These are phyloP conservation scores for Psidium guajava DNA, from an alignment of 345 rosid genomes.

Conservation along the genomic window DNA sequence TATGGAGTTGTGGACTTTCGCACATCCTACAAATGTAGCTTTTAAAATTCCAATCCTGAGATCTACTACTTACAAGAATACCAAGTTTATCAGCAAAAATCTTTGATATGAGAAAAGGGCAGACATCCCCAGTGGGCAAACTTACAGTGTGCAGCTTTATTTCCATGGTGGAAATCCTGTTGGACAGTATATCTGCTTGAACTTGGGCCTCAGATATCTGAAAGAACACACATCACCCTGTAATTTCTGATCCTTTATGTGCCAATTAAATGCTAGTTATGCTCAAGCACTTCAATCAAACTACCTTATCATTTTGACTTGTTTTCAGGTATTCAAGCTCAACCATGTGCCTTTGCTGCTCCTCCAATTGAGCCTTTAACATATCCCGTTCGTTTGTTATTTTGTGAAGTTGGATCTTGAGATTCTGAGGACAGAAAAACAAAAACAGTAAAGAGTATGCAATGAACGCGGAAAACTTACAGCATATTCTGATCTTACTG, in stretches of 20 bases:
- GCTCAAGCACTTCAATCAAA: neutral
- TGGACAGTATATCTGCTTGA: conserved; percentile 25
- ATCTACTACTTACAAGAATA: neutral
- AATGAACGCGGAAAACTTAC: neutral
- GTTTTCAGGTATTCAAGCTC: conserved; percentile 9
- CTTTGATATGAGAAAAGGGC: neutral
- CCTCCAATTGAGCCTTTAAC: conserved; percentile 17
- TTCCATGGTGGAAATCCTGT: conserved; percentile 31
- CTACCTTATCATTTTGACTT: conserved; percentile 12
- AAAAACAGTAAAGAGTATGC: neutral
- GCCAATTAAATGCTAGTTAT: neutral
- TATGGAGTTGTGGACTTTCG: neutral
- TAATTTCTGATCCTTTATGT: neutral
- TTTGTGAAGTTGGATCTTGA: conserved; percentile 13
- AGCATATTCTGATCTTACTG: neutral
- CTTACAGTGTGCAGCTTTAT: conserved; percentile 36
- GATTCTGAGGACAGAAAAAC: conserved; percentile 13
- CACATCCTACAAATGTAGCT: neutral
- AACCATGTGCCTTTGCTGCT: conserved; percentile 3
- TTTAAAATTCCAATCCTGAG: neutral
- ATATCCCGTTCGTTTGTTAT: conserved; percentile 23
- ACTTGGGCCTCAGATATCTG: conserved; percentile 31
- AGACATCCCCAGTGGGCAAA: neutral
- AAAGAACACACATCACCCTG: neutral
- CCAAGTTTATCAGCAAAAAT: neutral